phyloP scores from a whole-genome alignment of 2,329 filamentous ascomycete species.

The Pestalotiopsis sp. region DNA sequence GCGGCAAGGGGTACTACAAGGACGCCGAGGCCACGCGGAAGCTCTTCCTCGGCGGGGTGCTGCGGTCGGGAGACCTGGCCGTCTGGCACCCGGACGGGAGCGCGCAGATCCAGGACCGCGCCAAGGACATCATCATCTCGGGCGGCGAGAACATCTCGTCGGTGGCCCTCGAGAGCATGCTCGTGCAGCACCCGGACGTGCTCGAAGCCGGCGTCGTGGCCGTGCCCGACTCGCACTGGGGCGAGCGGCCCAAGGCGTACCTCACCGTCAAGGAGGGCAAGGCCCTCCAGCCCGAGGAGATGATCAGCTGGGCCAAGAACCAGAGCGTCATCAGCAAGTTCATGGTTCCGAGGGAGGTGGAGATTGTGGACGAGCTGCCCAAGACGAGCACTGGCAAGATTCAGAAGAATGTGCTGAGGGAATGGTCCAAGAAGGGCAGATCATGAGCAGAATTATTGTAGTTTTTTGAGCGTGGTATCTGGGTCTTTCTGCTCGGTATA shows the following conservation, averaged over 20 bases:
- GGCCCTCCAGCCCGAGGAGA: constrained; percentile 61
- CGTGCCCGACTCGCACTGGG: constrained; percentile 88
- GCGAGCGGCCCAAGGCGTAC: constrained; percentile 93
- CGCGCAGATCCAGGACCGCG: constrained; percentile 88
- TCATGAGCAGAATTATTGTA: not conserved
- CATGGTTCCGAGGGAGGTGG: constrained; percentile 77
- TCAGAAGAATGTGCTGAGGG: constrained; percentile 88
- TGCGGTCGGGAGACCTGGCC: constrained; percentile 90
- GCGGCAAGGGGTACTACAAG: constrained; percentile 89
- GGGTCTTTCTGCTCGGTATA: too few relatives aligned
- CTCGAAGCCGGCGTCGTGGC: constrained; percentile 92
- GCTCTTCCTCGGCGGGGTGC: constrained; percentile 82
- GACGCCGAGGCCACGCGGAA: constrained; percentile 83
- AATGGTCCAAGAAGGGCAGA: constrained; percentile 69
- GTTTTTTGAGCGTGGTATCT: not conserved
- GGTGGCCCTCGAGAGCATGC: constrained; percentile 86
- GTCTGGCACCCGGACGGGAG: constrained; percentile 92
- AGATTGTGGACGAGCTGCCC: constrained; percentile 84
- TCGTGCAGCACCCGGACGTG: constrained; percentile 84
- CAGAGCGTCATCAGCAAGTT: constrained; percentile 84
- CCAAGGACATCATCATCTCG: constrained; percentile 98
- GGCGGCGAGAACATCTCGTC: constrained; percentile 97
- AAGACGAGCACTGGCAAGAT: constrained; percentile 98
- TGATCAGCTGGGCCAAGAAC: constrained; percentile 86
- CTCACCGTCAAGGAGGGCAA: constrained; percentile 77